Percentiles rank a stretch among this genome's conserved stretches.
phyloP scores from a whole-genome alignment of 495 filamentous ascomycete genomes.

The Aspergillus bertholletiae region DNA sequence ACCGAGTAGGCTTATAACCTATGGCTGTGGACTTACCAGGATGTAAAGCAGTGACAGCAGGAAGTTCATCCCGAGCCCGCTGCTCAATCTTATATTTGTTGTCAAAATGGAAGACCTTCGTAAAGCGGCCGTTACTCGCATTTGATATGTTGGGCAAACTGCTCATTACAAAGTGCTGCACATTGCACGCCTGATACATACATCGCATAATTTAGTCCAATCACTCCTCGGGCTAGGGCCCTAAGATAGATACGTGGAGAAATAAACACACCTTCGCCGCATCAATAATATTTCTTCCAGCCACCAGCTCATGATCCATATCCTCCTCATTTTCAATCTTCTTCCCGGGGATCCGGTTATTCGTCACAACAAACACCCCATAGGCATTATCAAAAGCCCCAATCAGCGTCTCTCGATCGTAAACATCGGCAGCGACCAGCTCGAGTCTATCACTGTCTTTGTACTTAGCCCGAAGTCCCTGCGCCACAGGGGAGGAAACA shows the following conservation, averaged over 20 bases:
- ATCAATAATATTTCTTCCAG: conserved; percentile 30
- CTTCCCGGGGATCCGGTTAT: conserved; percentile 6
- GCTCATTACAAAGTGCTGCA: conserved; percentile 35
- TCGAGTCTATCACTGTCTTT: conserved; percentile 1
- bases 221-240: too few species aligned
- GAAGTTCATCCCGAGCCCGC: conserved; percentile 8
- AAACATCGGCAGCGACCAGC: conserved; percentile 16
- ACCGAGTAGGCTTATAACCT: too few species aligned
- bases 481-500: conserved; percentile 16
- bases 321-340: conserved; percentile 20
- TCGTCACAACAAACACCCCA: conserved; percentile 36
- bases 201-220: too few species aligned
- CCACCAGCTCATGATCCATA: conserved; percentile 24
- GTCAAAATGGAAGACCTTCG: conserved; percentile 16
- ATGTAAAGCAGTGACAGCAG: conserved; percentile 12
- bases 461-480: background rate
- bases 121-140: conserved; percentile 9
- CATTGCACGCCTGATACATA: too few species aligned
- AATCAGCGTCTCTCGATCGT: conserved; percentile 19
- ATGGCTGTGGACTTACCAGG: conserved; percentile 9
- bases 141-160: conserved; percentile 24
- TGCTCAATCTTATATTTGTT: conserved; percentile 16
- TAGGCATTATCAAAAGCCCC: conserved; percentile 25
- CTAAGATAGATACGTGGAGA: too few species aligned
- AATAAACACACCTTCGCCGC: conserved; percentile 26